These are phyloP conservation scores for Paramecium sexaurelia DNA, from an alignment of 73 alveolate genomes.

Conservation along the genomic window DNA sequence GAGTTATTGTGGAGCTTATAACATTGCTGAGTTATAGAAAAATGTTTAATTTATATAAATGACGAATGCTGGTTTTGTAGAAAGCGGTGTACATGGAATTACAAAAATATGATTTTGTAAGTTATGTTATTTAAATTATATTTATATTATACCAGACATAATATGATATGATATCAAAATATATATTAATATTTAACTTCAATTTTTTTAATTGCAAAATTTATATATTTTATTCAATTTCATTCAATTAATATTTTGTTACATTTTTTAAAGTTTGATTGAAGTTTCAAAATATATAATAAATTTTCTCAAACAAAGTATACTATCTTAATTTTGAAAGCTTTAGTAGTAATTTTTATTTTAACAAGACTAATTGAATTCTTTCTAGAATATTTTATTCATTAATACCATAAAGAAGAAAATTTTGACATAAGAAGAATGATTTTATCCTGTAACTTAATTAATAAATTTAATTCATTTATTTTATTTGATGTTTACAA, in stretches of 20 bases:
- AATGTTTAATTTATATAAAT: constrained; percentile 64
- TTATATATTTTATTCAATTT: too few species aligned
- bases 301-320: too few species aligned
- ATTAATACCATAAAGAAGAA: too few species aligned
- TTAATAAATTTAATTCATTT: background rate
- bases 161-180: too few species aligned
- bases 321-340: too few species aligned
- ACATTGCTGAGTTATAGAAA: constrained; percentile 53
- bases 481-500: background rate
- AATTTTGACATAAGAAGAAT: background rate
- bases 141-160: background rate
- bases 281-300: too few species aligned
- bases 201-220: too few species aligned
- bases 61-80: constrained; percentile 61
- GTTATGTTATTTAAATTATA: background rate
- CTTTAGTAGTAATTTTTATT: too few species aligned
- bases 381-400: background rate
- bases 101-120: background rate
- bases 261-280: too few species aligned
- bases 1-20: constrained; percentile 69
- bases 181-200: too few species aligned
- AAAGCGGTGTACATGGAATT: constrained; percentile 71
- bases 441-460: background rate
- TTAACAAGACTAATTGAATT: background rate
- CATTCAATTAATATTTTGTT: too few species aligned